Evolutionary conservation across 2,329 filamentous ascomycete genomes (phyloP), one percentile per base, ranked within the genome.

Genomic region (Passalora sequoiae): DNA sequence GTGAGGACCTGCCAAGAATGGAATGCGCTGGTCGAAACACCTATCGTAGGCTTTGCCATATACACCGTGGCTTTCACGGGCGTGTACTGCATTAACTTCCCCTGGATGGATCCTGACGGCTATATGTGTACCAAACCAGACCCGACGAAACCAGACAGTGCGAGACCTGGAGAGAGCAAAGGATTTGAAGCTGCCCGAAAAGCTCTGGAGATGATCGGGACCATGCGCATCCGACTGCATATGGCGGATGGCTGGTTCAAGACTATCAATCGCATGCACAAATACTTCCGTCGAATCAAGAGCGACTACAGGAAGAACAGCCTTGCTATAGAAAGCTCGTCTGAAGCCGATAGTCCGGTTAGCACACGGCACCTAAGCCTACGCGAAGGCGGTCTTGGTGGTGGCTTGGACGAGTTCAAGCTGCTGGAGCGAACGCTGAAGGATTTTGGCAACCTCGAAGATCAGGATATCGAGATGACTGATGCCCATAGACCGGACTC

Each of bases 1-100:
- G 74, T 84, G 12, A 71, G 76, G 10, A 77, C 80, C 3, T 82
- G 78, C 55, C 72, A 79, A 44, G 68, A 77, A 41, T 74, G 72
- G 60, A 73, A 77, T 42, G 77, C 76, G 43, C 66, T 85, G 2
- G 78, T 81, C 1, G 77, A 86, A 61, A 86, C 83, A 1, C 80
- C 82, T 0, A 73, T 85, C 24, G 74, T 82, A 3, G 73, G 78
- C 3, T 86, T 84, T 56, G 76, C 81, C 2, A 71, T 83, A 28
- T 87, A 81, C 70, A 77, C 76, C 8, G 80, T 82, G 1, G 76
- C 77, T 0, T 83, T 84, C 54, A 72, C 78, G 12, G 69, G 80
- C 24, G 70, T 84, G 2, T 87, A 86, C 59, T 78, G 77, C 8
- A 70, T 73, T 32, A 77, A 81, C 56, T 87, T 86, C 44, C 80